Conservation (phyloP, 768 basidiomycete genomes). For the Rhizopogon vulgaris region DNA sequence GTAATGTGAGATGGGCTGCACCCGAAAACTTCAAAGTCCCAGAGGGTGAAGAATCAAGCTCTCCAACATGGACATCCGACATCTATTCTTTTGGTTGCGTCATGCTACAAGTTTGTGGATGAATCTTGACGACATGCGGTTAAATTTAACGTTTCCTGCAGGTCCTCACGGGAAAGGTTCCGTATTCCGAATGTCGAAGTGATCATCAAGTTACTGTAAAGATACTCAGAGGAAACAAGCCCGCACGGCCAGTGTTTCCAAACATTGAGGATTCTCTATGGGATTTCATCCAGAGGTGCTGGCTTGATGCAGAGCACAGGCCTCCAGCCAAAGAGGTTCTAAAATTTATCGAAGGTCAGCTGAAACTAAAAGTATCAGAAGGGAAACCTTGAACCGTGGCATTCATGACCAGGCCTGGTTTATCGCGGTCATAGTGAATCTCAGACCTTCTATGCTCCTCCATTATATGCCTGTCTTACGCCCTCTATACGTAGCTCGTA, state of each 20-base stretch:
- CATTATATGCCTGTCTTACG: too few species aligned
- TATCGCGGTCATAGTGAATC: too few species aligned
- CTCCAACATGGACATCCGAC: slow-evolving; percentile 9
- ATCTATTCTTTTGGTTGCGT: slow-evolving; percentile 33
- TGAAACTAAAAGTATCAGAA: neutral
- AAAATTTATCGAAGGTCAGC: neutral
- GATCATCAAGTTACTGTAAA: neutral
- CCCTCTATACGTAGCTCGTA: too few species aligned
- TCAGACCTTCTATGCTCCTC: too few species aligned
- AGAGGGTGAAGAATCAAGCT: neutral
- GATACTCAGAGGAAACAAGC: neutral
- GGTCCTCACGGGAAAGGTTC: slow-evolving; percentile 2
- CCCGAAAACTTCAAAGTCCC: slow-evolving; percentile 4
- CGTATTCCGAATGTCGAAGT: neutral
- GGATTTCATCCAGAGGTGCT: slow-evolving; percentile 6
- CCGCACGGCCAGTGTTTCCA: neutral
- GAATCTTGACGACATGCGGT: slow-evolving; percentile 14
- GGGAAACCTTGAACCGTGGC: neutral
- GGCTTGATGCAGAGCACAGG: slow-evolving; percentile 8
- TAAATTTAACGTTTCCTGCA: neutral
- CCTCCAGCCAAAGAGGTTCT: neutral
- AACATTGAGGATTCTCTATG: neutral
- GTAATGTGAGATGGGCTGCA: slow-evolving; percentile 5
- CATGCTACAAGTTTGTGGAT: slow-evolving; percentile 20
- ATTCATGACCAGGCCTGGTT: neutral